Conservation (phyloP, 371 early-diverging fungal genomes). For the Mortierella sp. region DNA sequence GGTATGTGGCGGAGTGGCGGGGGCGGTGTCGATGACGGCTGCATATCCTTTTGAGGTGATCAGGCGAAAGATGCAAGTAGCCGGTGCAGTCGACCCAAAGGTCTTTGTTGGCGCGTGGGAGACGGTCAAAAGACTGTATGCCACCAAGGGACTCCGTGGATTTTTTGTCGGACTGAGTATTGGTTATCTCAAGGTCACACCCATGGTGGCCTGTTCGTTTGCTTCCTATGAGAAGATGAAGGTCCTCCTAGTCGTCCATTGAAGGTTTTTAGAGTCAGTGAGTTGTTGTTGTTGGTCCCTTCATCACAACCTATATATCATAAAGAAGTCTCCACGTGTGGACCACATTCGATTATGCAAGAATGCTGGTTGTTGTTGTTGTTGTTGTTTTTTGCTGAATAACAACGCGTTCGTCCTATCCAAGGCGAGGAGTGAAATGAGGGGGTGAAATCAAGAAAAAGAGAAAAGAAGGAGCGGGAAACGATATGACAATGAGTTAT, state of each 20-base stretch:
- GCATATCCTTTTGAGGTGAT: conserved; percentile 94
- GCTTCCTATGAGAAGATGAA: conserved; percentile 86
- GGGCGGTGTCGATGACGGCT: conserved; percentile 85
- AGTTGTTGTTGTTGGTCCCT: too few relatives aligned
- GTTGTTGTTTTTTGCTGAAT: too few relatives aligned
- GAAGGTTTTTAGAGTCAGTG: too few relatives aligned
- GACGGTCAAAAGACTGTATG: conserved; percentile 71
- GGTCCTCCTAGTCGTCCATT: conserved; percentile 68
- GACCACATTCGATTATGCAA: too few relatives aligned
- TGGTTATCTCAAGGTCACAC: conserved; percentile 92
- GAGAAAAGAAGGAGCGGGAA: too few relatives aligned
- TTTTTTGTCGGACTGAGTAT: conserved; percentile 94
- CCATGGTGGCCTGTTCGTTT: conserved; percentile 92
- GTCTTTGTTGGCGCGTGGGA: conserved; percentile 65
- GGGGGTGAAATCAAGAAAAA: too few relatives aligned
- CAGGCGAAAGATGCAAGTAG: conserved; percentile 92
- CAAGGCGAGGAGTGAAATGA: too few relatives aligned
- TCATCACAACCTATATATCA: too few relatives aligned
- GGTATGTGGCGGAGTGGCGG: conserved; percentile 84
- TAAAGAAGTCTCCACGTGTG: too few relatives aligned
- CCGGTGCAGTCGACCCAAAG: conserved; percentile 67
- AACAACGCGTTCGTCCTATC: too few relatives aligned
- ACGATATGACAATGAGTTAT: too few relatives aligned
- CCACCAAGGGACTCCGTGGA: conserved; percentile 77
- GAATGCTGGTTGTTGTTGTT: too few relatives aligned